Evolutionary conservation across 1,284 basidiomycete species (phyloP).

Genomic region (Paramarasmius palmivorus): DNA sequence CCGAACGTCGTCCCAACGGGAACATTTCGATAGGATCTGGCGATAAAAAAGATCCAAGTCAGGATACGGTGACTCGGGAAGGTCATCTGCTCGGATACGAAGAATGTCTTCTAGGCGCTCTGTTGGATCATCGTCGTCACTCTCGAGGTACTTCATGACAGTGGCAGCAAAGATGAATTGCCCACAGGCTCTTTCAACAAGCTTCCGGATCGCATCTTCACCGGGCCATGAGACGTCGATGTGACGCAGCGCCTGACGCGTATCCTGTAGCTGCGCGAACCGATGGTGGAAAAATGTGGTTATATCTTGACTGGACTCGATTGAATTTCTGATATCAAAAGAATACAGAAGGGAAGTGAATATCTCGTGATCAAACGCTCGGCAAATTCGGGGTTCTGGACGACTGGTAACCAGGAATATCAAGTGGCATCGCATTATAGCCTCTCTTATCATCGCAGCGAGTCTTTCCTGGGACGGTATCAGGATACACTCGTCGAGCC

Average conservation of each 20-base stretch:
- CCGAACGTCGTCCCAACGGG: too few species aligned
- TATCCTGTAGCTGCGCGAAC: neutral
- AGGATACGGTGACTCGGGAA: neutral
- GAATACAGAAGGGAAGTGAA: neutral
- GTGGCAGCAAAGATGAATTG: constrained; percentile 2
- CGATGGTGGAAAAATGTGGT: neutral
- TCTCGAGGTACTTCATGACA: neutral
- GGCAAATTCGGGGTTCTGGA: neutral
- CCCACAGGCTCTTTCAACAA: neutral
- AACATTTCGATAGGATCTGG: neutral
- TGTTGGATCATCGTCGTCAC: neutral
- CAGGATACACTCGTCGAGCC: neutral
- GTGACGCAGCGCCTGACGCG: neutral
- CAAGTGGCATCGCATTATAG: neutral
- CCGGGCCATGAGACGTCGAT: neutral
- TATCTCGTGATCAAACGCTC: neutral
- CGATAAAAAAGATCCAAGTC: neutral
- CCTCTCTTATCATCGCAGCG: neutral
- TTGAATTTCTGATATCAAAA: neutral
- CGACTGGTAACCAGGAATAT: neutral
- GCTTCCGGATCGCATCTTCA: neutral
- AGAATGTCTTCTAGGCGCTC: neutral
- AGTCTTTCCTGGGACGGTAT: neutral
- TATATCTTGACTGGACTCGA: neutral
- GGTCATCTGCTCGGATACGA: neutral